Conservation (phyloP, 2,329 filamentous ascomycete genomes). For the Trichoderma cornu-damae region DNA sequence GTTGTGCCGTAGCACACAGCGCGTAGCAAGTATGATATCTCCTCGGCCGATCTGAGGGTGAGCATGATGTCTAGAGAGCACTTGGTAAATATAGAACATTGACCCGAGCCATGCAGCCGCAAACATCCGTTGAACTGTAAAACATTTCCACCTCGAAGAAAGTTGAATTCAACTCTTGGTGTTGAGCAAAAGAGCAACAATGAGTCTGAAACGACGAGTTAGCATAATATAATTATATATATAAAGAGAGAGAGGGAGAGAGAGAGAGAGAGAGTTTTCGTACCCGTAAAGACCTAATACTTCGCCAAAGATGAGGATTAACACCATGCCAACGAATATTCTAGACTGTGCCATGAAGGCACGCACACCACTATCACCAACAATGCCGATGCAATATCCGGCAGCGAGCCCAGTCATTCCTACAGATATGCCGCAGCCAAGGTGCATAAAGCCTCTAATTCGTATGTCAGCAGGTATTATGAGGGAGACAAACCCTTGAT, state of each 20-base stretch:
- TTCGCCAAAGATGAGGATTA: constrained; percentile 98
- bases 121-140: constrained; percentile 3
- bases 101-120: not conserved
- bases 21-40: constrained; percentile 32
- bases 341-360: constrained; percentile 95
- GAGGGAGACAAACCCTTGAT: constrained; percentile 22
- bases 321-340: constrained; percentile 96
- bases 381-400: constrained; percentile 92
- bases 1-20: not conserved
- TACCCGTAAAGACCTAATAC: constrained; percentile 96
- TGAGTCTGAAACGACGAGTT: constrained; percentile 55
- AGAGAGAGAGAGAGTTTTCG: constrained; percentile 33
- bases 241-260: no score
- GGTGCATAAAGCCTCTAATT: constrained; percentile 80
- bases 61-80: constrained; percentile 22
- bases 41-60: constrained; percentile 38
- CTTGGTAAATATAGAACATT: not conserved
- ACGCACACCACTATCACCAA: constrained; percentile 89
- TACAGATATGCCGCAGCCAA: constrained; percentile 84
- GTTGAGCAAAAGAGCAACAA: constrained; percentile 90
- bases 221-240: not conserved
- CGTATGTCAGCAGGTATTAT: not conserved
- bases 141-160: not conserved
- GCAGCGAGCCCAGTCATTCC: constrained; percentile 89
- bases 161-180: constrained; percentile 65